Evolutionary conservation across 2,329 filamentous ascomycete species (phyloP), one percentile per base, ranked within the genome.

Genomic region (Aspergillus pseudoviridinutans): DNA sequence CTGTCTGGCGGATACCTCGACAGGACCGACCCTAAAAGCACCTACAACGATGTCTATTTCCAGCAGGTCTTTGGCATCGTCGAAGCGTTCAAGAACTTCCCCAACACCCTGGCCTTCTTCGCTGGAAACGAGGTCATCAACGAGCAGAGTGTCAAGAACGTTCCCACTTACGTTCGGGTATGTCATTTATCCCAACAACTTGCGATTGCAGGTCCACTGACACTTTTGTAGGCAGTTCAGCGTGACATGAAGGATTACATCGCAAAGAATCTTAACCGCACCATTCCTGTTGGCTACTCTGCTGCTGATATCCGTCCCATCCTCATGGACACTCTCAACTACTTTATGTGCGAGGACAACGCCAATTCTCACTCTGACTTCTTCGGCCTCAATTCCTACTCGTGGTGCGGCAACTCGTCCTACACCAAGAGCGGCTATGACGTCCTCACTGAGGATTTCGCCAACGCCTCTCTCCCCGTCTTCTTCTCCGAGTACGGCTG

Each of bases 181-280:
- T 63, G 76, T 71, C 2, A 29, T 17, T 14, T 14, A 38, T 38
- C 14, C 12, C 49, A 29, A 4, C 22, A 12, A 12, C 7, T 32
- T 17, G 7, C 17, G 12, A n/a, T 50, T 42, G 3, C 9, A 27
- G 27, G 28, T 14, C 47, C n/a, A 42, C 55, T 58, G 14, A 59
- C 35, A 50, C 27, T 17, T 28, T 42, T 3, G 3, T 52, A 74
- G 71, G 86, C 86, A 47, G 82, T 88, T 56, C 81, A 85, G 66
- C 82, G 86, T 64, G 87, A 89, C 63, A 77, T 89, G 71, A 88
- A 88, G 74, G 80, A 86, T 59, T 89, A 88, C 73, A 88, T 88
- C 68, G 76, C 79, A 53, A 80, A 82, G 56, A 81, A 88, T 62
- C 72, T 78, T 4, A 63, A 76, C 42, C 83, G 87, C 53, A 64